Evolutionary conservation across 2,329 filamentous ascomycete genomes (phyloP), one percentile per base, ranked within the genome.

Genomic region (Fusarium sp.): DNA sequence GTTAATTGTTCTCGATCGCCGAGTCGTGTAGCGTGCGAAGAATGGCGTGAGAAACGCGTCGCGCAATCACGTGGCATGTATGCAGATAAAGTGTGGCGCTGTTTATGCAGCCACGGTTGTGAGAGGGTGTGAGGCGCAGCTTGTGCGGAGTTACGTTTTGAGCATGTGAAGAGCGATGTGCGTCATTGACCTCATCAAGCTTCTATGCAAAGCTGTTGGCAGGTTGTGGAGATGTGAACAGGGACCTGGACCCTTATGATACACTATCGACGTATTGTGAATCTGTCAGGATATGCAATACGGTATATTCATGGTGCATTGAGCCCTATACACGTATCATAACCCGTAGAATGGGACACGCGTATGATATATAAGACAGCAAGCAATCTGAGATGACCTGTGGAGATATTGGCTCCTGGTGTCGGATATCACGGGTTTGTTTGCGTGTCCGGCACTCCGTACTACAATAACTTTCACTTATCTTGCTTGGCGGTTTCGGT

Each of bases 1-100:
- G 35, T 17, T 19, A 33, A 17, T 46, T 27, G 32, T 33, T 45
- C 39, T 40, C 25, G 10, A 49, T 56, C 66, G 60, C 55, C 57
- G 30, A n/a, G 41, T 58, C 40, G 49, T 61, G 55, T 54, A 49
- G 54, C 39, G 27, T 35, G 32, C 25, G 22, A 49, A 56, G 20
- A 32, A 63, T 54, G 19, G 20, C 23, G 54, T 19, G 25, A n/a
- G 17, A 14, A 48, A 73, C 75, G 70, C 72, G 75, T 68, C 75
- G 71, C 75, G 75, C 63, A 32, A 52, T 77, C 75, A 77, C 75
- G 73, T 77, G 75, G 7, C 1, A 8, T 7, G 2, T 27, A n/a
- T 17, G 6, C 14, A 23, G 8, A 32, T 10, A 45, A 37, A 22
- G 9, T 65, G 53, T 32, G 23, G 32, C 44, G 41, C 13, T 20